A percentile compares a stretch with the other conserved stretches of the same genome.
Conservation (phyloP, 177 flowering plant species). For the Telopea speciosissima region DNA sequence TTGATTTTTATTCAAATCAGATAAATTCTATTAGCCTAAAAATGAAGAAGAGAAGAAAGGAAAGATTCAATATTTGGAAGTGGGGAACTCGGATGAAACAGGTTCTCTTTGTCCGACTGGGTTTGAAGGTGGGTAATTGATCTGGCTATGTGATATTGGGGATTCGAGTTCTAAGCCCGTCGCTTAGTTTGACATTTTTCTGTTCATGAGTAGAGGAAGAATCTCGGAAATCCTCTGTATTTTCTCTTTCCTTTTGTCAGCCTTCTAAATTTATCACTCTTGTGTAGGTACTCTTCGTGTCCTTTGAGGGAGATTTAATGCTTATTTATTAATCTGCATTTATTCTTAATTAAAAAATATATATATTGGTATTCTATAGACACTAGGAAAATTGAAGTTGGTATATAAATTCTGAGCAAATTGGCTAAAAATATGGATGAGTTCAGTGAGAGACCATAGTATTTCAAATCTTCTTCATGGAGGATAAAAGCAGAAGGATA, state of each 20-base stretch:
- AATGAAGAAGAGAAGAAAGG: not conserved
- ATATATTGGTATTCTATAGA: too few species aligned
- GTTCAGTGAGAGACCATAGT: too few species aligned
- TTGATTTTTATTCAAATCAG: not conserved
- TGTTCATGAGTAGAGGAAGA: not conserved
- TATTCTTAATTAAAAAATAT: not conserved
- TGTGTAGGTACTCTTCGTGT: slow-evolving; percentile 4
- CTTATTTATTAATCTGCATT: slow-evolving; percentile 8
- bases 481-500: too few species aligned
- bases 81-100: not conserved
- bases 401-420: too few species aligned
- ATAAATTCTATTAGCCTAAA: not conserved
- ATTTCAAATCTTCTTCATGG: too few species aligned
- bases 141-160: slow-evolving; percentile 10
- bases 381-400: too few species aligned
- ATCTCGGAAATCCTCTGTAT: not conserved
- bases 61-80: too few species aligned
- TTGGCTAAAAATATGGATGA: too few species aligned
- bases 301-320: slow-evolving; percentile 6
- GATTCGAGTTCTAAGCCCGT: slow-evolving; percentile 1
- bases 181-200: not conserved
- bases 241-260: not conserved
- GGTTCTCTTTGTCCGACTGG: slow-evolving; percentile 7
- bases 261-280: not conserved
- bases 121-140: slow-evolving; percentile 6